phyloP scores from a whole-genome alignment of 495 filamentous ascomycete genomes.

The Penicillium soppii region DNA sequence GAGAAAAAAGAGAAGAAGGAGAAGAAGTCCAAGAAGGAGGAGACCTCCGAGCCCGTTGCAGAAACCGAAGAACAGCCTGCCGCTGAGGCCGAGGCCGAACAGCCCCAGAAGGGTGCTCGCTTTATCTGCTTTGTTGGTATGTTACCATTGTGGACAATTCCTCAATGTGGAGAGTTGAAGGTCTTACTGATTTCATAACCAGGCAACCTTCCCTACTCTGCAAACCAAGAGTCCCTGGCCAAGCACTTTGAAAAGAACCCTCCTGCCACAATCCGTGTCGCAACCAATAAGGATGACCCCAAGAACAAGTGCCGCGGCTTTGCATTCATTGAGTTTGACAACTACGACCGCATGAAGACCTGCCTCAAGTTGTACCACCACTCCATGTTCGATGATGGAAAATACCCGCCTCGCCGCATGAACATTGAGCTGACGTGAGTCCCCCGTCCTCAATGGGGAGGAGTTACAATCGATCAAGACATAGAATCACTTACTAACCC shows the following conservation, averaged over 20 bases:
- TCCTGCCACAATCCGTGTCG: slow-evolving; percentile 71
- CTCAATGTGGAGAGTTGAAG: slow-evolving; percentile 1
- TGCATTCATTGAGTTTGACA: slow-evolving; percentile 90
- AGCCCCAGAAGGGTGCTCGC: slow-evolving; percentile 50
- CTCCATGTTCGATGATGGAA: slow-evolving; percentile 72
- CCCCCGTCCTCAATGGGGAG: background rate
- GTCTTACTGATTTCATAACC: background rate
- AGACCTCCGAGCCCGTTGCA: slow-evolving; percentile 12
- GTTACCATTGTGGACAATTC: slow-evolving; percentile 4
- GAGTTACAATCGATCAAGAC: background rate
- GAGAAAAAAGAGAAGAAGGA: slow-evolving; percentile 24
- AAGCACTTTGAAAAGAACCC: slow-evolving; percentile 76
- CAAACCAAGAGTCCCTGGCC: slow-evolving; percentile 62
- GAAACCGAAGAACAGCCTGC: slow-evolving; percentile 17
- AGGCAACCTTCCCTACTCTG: slow-evolving; percentile 87
- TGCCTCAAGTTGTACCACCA: slow-evolving; percentile 89
- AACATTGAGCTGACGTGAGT: slow-evolving; percentile 90
- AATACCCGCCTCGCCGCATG: slow-evolving; percentile 63
- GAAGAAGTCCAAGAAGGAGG: slow-evolving; percentile 20
- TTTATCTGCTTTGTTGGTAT: slow-evolving; percentile 86
- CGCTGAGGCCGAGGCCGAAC: slow-evolving; percentile 15
- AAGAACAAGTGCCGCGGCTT: slow-evolving; percentile 71
- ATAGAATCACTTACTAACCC: slow-evolving; percentile 9
- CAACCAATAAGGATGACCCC: slow-evolving; percentile 67
- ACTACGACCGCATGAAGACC: slow-evolving; percentile 90